These are phyloP conservation scores for Aspergillus sp. DNA, from an alignment of 2,329 filamentous ascomycete species.

Conservation along the genomic window DNA sequence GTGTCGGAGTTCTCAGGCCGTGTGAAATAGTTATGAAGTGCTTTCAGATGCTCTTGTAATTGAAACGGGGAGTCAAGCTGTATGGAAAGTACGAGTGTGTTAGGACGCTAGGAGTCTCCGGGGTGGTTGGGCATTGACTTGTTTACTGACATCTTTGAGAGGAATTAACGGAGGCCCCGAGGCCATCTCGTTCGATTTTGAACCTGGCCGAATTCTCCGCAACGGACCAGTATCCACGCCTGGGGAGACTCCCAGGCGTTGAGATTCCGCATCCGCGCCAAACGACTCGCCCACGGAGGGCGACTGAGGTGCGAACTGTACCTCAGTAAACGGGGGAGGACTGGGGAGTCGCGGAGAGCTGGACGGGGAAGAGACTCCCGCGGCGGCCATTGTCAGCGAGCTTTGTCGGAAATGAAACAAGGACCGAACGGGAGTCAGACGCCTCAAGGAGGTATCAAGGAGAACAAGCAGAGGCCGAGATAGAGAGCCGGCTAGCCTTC, in stretches of 20 bases:
- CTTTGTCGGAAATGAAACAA: neutral
- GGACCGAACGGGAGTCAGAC: neutral
- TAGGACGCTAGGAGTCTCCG: neutral
- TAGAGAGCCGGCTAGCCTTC: constrained; percentile 7
- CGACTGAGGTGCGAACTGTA: constrained; percentile 81
- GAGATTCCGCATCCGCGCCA: constrained; percentile 56
- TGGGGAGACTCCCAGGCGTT: constrained; percentile 55
- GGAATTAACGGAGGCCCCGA: constrained; percentile 86
- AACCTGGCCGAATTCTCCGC: constrained; percentile 87
- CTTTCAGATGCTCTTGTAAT: constrained; percentile 93
- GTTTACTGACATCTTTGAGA: constrained; percentile 68
- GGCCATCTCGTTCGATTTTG: constrained; percentile 88
- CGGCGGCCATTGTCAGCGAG: constrained; percentile 42
- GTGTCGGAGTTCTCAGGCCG: constrained; percentile 58
- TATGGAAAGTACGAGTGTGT: constrained; percentile 11
- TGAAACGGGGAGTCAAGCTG: constrained; percentile 97
- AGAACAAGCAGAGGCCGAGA: constrained; percentile 6
- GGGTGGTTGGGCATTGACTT: constrained; percentile 1
- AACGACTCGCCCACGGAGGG: constrained; percentile 64
- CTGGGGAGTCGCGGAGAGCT: constrained; percentile 91
- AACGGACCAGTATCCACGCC: constrained; percentile 70
- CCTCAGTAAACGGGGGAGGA: constrained; percentile 90
- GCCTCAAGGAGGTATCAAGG: neutral
- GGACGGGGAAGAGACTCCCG: constrained; percentile 53
- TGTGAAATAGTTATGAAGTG: constrained; percentile 81